phyloP scores from a whole-genome alignment of 2,329 filamentous ascomycete genomes.

The Pyrenophora tritici-repentis region DNA sequence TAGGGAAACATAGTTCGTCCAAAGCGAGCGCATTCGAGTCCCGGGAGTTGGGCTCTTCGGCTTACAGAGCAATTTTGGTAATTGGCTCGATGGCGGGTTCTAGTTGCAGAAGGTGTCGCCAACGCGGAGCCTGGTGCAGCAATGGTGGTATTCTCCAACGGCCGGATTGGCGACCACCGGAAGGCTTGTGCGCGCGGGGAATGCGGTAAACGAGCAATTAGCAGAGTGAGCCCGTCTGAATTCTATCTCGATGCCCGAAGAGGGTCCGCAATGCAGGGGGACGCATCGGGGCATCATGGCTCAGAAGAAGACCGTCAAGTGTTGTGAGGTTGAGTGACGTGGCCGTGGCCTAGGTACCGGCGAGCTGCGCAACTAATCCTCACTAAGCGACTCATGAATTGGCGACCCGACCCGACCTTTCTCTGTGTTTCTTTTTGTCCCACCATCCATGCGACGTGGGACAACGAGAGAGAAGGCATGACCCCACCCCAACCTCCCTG shows the following conservation, averaged over 20 bases:
- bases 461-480: slow-evolving; percentile 23
- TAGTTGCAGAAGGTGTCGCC: slow-evolving; percentile 36
- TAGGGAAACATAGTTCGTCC: slow-evolving; percentile 36
- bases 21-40: slow-evolving; percentile 33
- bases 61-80: slow-evolving; percentile 22
- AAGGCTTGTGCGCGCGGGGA: slow-evolving; percentile 29
- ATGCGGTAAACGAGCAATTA: slow-evolving; percentile 22
- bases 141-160: slow-evolving; percentile 28
- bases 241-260: slow-evolving; percentile 26
- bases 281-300: slow-evolving; percentile 24
- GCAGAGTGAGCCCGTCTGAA: slow-evolving; percentile 24
- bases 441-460: slow-evolving; percentile 31
- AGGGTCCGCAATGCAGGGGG: slow-evolving; percentile 37
- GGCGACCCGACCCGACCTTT: slow-evolving; percentile 28
- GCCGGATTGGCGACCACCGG: slow-evolving; percentile 19
- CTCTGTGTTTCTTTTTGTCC: slow-evolving; percentile 16
- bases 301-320: slow-evolving; percentile 20
- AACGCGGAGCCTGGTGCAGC: slow-evolving; percentile 33
- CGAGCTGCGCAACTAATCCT: slow-evolving; percentile 11
- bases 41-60: slow-evolving; percentile 33
- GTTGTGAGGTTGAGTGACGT: slow-evolving; percentile 40
- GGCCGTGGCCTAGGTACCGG: slow-evolving; percentile 24
- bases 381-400: slow-evolving; percentile 13
- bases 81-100: slow-evolving; percentile 32
- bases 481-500: slow-evolving; percentile 15